Evolutionary conservation across 768 basidiomycete species (phyloP), one percentile per base, ranked within the genome.

Genomic region (Pisolithus tinctorius): DNA sequence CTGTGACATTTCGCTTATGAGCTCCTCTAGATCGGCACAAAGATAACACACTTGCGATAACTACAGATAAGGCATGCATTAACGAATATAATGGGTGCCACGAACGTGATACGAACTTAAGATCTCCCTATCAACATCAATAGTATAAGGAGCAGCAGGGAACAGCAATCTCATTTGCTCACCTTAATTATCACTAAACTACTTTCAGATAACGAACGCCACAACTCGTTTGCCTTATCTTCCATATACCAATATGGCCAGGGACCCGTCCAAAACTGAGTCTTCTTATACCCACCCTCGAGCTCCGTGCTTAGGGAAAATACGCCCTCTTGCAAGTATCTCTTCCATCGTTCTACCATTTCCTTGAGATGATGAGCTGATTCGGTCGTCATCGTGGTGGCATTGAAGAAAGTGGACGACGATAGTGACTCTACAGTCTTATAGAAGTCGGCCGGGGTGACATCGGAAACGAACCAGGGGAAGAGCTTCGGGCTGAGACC

Each of bases 401-500:
- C 55, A 9, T 67, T 52, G 61, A 86, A 82, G 73, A 94, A 93
- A 9, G 80, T 70, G 1, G 64, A 29, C 2, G 79, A 72, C 41
- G 85, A 74, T 1, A 93, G 72, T 6, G 73, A 74, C 2, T 64
- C 48, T 50, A 94, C 76, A 0, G 81, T 78, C 45, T 72, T 66
- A 25, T 64, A 58, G 66, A 96, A 96, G 66, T 99, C 95, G 25
- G 76, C 71, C 1, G 95, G 93, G 4, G 89, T 88, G 26, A 94
- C 93, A 64, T 96, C 92, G 10, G 89, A 93, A 43, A 97, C 94
- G 63, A 98, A 99, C 93, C 95, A 99, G 0, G 94, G 94, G 47
- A 97, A 87, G 8, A 88, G 72, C 66, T 99, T 97, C 0, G 93
- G 90, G 70, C 93, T 95, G 4, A 49, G 16, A 50, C 17, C 43